phyloP scores from a whole-genome alignment of 805 yeast species.

The Hyphopichia homilentoma region DNA sequence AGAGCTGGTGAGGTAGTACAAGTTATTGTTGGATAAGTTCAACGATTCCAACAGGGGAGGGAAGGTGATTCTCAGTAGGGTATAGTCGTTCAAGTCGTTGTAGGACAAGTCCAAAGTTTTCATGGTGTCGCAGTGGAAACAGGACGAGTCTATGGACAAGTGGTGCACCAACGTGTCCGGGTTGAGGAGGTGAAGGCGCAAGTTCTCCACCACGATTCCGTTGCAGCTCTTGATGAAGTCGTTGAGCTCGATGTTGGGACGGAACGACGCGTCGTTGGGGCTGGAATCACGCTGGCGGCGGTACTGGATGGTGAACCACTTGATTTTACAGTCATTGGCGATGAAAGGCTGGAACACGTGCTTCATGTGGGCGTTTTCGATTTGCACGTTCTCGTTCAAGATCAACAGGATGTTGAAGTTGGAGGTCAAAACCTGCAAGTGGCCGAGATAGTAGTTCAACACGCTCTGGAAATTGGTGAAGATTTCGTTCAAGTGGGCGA shows the following conservation, averaged over 20 bases:
- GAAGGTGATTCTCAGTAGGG: conserved; percentile 12
- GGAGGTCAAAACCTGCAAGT: conserved; percentile 11
- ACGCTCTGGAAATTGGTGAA: conserved; percentile 3
- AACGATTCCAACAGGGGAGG: conserved; percentile 16
- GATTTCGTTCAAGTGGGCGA: conserved; percentile 5
- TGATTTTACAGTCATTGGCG: conserved; percentile 6
- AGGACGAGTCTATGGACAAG: conserved; percentile 4
- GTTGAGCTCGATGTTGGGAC: neutral
- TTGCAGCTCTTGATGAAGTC: neutral
- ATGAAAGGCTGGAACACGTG: conserved; percentile 4
- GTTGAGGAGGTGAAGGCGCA: conserved; percentile 18
- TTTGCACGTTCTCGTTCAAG: conserved; percentile 7
- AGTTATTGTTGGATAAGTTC: conserved; percentile 25
- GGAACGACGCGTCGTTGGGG: neutral
- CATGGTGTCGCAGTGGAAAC: conserved; percentile 10
- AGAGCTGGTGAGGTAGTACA: conserved; percentile 12
- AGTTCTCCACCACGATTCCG: conserved; percentile 7
- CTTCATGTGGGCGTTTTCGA: conserved; percentile 5
- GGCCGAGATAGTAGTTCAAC: conserved; percentile 3
- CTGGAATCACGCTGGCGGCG: too few species aligned
- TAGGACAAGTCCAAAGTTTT: conserved; percentile 23
- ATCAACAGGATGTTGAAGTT: conserved; percentile 13
- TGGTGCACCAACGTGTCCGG: conserved; percentile 8
- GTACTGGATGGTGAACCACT: conserved; percentile 12
- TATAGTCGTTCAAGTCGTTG: conserved; percentile 19